These are phyloP conservation scores for Euphorbia lathyris DNA, from an alignment of 345 rosid genomes.

Conservation along the genomic window DNA sequence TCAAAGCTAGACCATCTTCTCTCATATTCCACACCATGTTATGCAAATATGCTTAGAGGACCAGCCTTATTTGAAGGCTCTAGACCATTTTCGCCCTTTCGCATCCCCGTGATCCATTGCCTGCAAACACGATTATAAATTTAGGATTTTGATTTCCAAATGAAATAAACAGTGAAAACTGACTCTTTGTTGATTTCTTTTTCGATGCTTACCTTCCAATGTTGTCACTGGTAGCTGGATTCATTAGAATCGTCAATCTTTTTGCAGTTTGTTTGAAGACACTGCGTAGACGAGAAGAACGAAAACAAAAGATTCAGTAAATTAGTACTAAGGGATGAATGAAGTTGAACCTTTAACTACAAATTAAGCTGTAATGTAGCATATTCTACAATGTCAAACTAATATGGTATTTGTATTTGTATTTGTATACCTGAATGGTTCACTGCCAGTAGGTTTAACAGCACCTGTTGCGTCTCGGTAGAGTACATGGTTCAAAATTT, in stretches of 20 bases:
- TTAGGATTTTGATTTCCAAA: neutral
- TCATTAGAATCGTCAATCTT: conserved; percentile 68
- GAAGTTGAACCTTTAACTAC: neutral
- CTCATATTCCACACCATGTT: neutral
- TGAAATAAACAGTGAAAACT: neutral
- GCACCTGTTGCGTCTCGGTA: conserved; percentile 66
- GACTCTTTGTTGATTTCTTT: neutral
- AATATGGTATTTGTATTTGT: neutral
- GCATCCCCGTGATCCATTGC: conserved; percentile 59
- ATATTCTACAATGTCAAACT: neutral
- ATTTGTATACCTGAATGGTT: conserved; percentile 99
- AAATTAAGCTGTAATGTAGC: neutral
- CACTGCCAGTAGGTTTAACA: conserved; percentile 60
- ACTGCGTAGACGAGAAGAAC: conserved; percentile 36
- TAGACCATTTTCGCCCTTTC: conserved; percentile 55
- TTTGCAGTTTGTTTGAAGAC: conserved; percentile 62
- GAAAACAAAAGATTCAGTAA: neutral
- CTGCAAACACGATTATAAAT: conserved; percentile 36
- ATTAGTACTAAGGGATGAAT: neutral
- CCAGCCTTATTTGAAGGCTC: conserved; percentile 62
- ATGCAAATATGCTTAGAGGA: conserved; percentile 73
- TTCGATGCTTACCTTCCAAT: conserved; percentile 53
- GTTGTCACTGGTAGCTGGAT: conserved; percentile 35
- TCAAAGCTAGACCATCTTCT: conserved; percentile 8
- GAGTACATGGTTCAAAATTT: conserved; percentile 51